These are phyloP conservation scores for Septoria petroselini DNA, from an alignment of 2,329 filamentous ascomycete genomes.

Conservation along the genomic window DNA sequence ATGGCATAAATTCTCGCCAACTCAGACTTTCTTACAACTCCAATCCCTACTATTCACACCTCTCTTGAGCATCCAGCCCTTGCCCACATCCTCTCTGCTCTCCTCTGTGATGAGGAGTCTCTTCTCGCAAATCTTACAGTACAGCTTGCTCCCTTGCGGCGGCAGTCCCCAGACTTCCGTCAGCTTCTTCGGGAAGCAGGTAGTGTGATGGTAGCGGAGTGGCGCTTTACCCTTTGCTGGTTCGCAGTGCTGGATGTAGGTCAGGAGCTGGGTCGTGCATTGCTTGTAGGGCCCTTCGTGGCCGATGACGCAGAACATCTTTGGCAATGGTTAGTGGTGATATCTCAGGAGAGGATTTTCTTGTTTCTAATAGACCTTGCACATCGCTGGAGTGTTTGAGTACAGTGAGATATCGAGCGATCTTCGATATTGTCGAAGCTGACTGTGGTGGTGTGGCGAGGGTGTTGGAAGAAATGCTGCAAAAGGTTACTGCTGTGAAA, in stretches of 20 bases:
- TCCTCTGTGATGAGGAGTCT: not conserved
- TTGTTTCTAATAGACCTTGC: too few species aligned
- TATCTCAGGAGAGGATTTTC: too few species aligned
- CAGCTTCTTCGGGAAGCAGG: slow-evolving; percentile 3
- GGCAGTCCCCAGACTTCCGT: slow-evolving; percentile 8
- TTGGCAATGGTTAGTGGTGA: not conserved
- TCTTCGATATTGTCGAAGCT: too few species aligned
- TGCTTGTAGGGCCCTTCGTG: slow-evolving; percentile 7
- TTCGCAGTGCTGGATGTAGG: slow-evolving; percentile 2
- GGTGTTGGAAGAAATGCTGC: too few species aligned
- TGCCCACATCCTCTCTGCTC: slow-evolving; percentile 2
- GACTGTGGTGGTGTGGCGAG: too few species aligned
- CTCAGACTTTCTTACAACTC: slow-evolving; percentile 5
- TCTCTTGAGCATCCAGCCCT: slow-evolving; percentile 4
- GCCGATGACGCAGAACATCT: slow-evolving; percentile 12
- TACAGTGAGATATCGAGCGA: too few species aligned
- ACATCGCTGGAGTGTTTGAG: too few species aligned
- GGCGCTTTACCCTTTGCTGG: slow-evolving; percentile 4
- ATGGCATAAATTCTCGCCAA: not conserved
- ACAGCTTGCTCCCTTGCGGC: slow-evolving; percentile 1
- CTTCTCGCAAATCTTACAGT: slow-evolving; percentile 7
- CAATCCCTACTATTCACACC: not conserved
- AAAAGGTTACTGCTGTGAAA: too few species aligned
- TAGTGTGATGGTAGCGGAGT: slow-evolving; percentile 1
- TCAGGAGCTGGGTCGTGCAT: slow-evolving; percentile 4